phyloP scores from a whole-genome alignment of 2,329 filamentous ascomycete genomes.

The Phialophora verrucosa region DNA sequence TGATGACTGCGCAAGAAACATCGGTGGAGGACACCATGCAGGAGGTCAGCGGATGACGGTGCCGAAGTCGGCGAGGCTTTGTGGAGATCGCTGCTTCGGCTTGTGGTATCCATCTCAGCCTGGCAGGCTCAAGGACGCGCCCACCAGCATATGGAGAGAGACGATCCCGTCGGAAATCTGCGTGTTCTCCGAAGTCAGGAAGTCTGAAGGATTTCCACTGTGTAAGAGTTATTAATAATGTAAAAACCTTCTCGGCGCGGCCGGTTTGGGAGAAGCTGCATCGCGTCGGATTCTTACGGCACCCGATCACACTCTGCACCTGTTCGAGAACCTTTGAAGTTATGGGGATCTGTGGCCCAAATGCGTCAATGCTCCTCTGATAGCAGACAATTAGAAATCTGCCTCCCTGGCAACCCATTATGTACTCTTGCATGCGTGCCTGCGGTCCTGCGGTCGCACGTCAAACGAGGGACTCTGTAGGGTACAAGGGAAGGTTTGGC shows the following conservation, averaged over 20 bases:
- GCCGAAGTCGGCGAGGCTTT: background rate
- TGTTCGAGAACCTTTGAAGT: background rate
- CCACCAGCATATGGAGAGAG: background rate
- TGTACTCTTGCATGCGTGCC: background rate
- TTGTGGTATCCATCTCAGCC: background rate
- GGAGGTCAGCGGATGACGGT: background rate
- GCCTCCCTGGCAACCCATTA: background rate
- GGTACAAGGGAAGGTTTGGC: background rate
- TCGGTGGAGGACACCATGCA: background rate
- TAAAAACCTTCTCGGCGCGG: background rate
- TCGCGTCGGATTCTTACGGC: too few species aligned
- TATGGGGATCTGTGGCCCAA: background rate
- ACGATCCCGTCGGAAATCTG: background rate
- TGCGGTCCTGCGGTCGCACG: background rate
- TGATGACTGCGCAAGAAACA: background rate
- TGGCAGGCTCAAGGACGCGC: background rate
- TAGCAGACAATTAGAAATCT: background rate
- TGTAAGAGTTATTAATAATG: background rate
- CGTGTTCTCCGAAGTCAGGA: background rate
- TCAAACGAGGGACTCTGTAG: background rate
- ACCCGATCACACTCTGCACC: background rate
- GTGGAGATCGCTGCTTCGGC: background rate
- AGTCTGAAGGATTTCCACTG: background rate
- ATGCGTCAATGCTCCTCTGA: background rate
- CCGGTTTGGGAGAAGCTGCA: too few species aligned